Evolutionary conservation across 2,329 filamentous ascomycete species (phyloP), one percentile per base, ranked within the genome.

Genomic region (Verticillium klebahnii): DNA sequence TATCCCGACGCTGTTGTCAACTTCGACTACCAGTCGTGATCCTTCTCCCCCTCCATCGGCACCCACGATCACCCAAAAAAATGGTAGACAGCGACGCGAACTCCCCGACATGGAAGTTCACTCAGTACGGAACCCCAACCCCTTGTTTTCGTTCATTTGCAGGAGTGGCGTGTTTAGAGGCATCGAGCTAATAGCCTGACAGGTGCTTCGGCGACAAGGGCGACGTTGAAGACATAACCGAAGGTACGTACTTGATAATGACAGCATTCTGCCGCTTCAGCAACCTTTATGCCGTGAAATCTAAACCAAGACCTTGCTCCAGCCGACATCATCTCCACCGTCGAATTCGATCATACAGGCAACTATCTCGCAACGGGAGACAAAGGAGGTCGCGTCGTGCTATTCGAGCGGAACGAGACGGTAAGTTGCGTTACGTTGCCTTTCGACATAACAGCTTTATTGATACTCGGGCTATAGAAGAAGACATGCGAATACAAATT

Each of bases 401-500:
- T 95, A 64, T 95, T 95, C 71, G 91, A 95, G 79, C 86, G 95
- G 69, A 99, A 99, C 73, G 95, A 98, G 80, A 97, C 94, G 74
- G 93, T 96, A 81, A 73, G 88, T 80, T 8, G 36, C 55, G 52
- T 36, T 6, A 5, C n/a, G 31, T 7, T 5, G 14, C 45, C 17
- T 34, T 8, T 15, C 17, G 23, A 31, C 45, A 36, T 36, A 29
- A 17, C 40, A 15, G 17, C 23, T 31, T 4, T 39, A 14, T 56
- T 54, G 55, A 57, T 56, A 45, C 6, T 17, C 23, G 8, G 19
- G 17, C 57, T 52, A 64, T 73, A 97, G 93, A 98, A 99, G 88
- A 99, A 98, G 87, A 98, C 95, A 58, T 99, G 95, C 86, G 95
- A 99, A 79, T 99, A 99, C 85, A 99, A 98, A 78, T 99, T 99